These are phyloP conservation scores for Candida quercuum DNA, from an alignment of 805 yeast species.

Conservation along the genomic window DNA sequence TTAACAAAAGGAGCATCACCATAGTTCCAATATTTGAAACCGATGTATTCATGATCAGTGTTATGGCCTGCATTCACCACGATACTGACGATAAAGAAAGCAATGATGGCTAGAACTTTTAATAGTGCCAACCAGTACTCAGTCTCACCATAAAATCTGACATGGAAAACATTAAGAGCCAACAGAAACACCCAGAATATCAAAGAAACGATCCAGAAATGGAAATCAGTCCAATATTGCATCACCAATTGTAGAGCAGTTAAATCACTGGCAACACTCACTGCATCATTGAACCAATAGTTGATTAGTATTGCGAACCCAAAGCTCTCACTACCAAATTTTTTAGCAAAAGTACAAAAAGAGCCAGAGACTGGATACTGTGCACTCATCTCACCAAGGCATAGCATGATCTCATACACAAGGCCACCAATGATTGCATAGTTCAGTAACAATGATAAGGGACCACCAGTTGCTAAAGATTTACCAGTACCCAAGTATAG, in stretches of 20 bases:
- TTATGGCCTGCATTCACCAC: slow-evolving; percentile 40
- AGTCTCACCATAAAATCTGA: slow-evolving; percentile 52
- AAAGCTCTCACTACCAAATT: slow-evolving; percentile 46
- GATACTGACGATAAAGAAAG: slow-evolving; percentile 51
- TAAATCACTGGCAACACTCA: slow-evolving; percentile 50
- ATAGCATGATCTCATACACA: slow-evolving; percentile 49
- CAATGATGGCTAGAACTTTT: slow-evolving; percentile 56
- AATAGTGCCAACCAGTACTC: slow-evolving; percentile 61
- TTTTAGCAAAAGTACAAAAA: slow-evolving; percentile 47
- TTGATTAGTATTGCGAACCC: slow-evolving; percentile 35
- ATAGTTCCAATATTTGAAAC: slow-evolving; percentile 44
- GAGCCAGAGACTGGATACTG: slow-evolving; percentile 55
- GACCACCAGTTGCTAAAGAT: slow-evolving; percentile 38
- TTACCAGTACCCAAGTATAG: slow-evolving; percentile 50
- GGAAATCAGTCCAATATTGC: slow-evolving; percentile 47
- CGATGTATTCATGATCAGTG: slow-evolving; percentile 40
- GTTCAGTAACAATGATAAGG: slow-evolving; percentile 23
- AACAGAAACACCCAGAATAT: slow-evolving; percentile 46
- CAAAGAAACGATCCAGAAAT: slow-evolving; percentile 48
- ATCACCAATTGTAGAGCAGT: slow-evolving; percentile 52
- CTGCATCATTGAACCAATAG: slow-evolving; percentile 30
- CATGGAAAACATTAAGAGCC: slow-evolving; percentile 44
- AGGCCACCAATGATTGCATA: slow-evolving; percentile 45
- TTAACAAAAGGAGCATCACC: slow-evolving; percentile 49
- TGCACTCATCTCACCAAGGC: slow-evolving; percentile 58